Percentiles rank a stretch among this genome's conserved stretches.
phyloP scores from a whole-genome alignment of 1,139 yeast genomes.

The Nakaseomyces kungkrabaensis region DNA sequence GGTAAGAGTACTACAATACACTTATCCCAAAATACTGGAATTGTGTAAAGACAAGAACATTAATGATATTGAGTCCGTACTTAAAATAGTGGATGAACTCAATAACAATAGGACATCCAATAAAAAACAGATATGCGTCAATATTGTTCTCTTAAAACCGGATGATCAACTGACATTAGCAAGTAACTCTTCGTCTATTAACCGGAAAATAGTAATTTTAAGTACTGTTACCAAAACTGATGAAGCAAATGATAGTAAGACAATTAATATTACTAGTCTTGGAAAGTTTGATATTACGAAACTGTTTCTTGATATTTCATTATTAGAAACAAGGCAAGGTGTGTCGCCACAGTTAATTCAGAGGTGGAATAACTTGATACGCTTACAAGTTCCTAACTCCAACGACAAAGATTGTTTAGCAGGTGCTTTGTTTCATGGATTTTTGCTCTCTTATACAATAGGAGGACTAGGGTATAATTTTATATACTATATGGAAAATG shows the following conservation, averaged over 20 bases:
- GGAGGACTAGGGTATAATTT: slow-evolving; percentile 1
- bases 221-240: background rate
- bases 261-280: background rate
- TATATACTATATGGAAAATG: background rate
- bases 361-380: background rate
- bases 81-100: background rate
- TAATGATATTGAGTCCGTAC: background rate
- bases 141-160: background rate
- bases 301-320: background rate
- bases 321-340: background rate
- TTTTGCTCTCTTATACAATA: background rate
- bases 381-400: background rate
- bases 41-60: background rate
- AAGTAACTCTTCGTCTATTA: too few relatives aligned
- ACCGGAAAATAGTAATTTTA: background rate
- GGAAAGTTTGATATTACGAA: background rate
- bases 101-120: background rate
- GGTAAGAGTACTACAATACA: background rate
- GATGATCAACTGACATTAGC: too few relatives aligned
- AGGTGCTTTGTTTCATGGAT: background rate
- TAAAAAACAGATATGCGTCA: background rate
- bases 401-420: background rate
- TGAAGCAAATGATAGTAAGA: background rate
- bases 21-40: background rate
- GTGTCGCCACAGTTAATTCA: background rate